Base-by-base conservation (phyloP, 108 stramenopile genomes). In the Licmophora abbreviata region DNA sequence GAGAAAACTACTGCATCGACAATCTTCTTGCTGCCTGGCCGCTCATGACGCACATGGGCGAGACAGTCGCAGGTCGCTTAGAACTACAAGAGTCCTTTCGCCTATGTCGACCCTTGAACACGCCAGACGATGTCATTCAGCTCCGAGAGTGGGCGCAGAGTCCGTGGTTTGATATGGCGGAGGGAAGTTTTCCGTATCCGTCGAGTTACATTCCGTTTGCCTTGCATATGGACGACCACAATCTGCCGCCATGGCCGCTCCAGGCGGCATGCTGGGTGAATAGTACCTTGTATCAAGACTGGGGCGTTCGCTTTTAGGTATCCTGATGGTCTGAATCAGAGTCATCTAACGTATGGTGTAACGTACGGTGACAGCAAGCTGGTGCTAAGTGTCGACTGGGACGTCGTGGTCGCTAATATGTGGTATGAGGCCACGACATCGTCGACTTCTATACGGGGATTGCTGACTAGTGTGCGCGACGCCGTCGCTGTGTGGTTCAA, bases 101-200 rank as follows among this genome's bases (percentile, higher is more conserved):
- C 0, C 43, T 81, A n/a, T 88, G 85, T 55, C 31, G 49, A 6
- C 69, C 76, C 20, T 58, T 71, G 10, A 35, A 18, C 7, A 3
- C 5, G 1, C 11, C 15, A 1, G 20, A 56, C 1, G 52, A 68
- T 26, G 47, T 24, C 3, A 57, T 48, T 5, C 29, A 37, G 23
- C 46, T 75, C 3, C 21, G 79, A 43, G 49, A 41, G 22, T 64
- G 68, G 58, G 62, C 68, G 2, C 74, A 75, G 58, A 49, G 54
- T n/a, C 57, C 69, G 14, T 79, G 79, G 64, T 88, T 83, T 48
- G 77, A 79, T 56, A 57, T 85, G 67, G 76, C 78, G 0, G 76
- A 77, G 48, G 83, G 78, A 1, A 64, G 65, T 26, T 85, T 68
- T 58, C 83, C 83, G 0, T 85, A 85, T 68, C 66, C 75, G 6